Evolutionary conservation across 305 asterid genomes (phyloP), one percentile per base, ranked within the genome.

Genomic region (Coffea humblotiana): DNA sequence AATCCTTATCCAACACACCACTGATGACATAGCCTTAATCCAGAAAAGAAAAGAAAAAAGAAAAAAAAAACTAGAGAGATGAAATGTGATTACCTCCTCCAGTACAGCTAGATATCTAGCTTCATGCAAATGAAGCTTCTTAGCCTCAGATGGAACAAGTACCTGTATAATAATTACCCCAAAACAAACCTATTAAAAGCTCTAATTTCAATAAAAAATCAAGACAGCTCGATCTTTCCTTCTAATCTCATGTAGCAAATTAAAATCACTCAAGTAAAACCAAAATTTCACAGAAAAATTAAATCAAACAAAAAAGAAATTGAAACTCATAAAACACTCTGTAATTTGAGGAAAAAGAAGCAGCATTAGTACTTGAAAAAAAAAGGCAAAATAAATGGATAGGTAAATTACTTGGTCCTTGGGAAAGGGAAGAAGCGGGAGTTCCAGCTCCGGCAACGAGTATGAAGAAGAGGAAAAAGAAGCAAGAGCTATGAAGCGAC

Each of bases 81-180:
- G 40, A 9, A 7, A 8, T 32, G 10, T 80, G 8, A 63, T 76
- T 72, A 91, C 97, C 97, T 93, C 93, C 87, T 93, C 97, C 78
- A 93, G 94, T 81, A 93, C 82, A 6, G 93, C 90, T 82, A 93
- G 81, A 81, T 90, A 93, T 90, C 97, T 91, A 82, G 98, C 96
- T 88, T 93, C 98, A 68, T 89, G 92, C 43, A 92, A 86, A 84
- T 92, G 97, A 72, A 93, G 90, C 66, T 88, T 89, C 85, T 91
- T 93, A 37, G 83, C 88, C 88, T 93, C 98, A 6, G 92, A 92
- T 60, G 98, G 98, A 85, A 92, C 86, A 68, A 93, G 87, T 75
- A 89, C 95, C 95, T 91, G 37, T 23, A 84, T 32, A 74, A 77
- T 54, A 19, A 63, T 43, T 56, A 49, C 72, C 64, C 23, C 19